Conservation (phyloP, 306 rosid genomes). For the Vachellia collinsii region DNA sequence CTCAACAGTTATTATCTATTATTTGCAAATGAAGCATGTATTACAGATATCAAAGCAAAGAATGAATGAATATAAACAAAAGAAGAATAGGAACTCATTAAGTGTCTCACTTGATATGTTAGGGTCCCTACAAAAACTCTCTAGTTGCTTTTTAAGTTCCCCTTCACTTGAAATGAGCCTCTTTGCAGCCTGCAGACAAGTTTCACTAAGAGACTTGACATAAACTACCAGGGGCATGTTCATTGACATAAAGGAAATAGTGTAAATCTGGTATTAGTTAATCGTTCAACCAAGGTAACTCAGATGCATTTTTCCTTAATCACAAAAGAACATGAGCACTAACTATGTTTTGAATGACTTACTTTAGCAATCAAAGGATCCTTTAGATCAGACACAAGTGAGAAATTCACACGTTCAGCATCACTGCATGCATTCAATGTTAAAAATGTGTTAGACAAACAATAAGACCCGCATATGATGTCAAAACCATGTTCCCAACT, state of each 20-base stretch:
- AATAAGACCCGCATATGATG: conserved; percentile 2
- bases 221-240: conserved; percentile 11
- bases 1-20: conserved; percentile 5
- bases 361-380: conserved; percentile 81
- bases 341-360: conserved; percentile 10
- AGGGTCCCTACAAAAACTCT: conserved; percentile 72
- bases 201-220: conserved; percentile 25
- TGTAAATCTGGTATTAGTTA: conserved; percentile 13
- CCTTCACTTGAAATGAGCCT: conserved; percentile 84
- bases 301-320: not conserved
- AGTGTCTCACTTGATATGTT: conserved; percentile 71
- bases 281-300: conserved; percentile 3
- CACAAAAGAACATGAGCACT: not conserved
- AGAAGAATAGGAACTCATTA: conserved; percentile 24
- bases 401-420: conserved; percentile 66
- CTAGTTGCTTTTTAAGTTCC: conserved; percentile 71
- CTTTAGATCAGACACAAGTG: conserved; percentile 75
- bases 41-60: conserved; percentile 13
- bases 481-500: conserved; percentile 9
- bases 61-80: conserved; percentile 5
- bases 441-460: conserved; percentile 30
- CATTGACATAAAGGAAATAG: conserved; percentile 3
- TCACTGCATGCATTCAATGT: conserved; percentile 57
- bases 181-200: conserved; percentile 77
- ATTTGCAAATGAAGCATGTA: conserved; percentile 31